Evolutionary conservation across 2,329 filamentous ascomycete species (phyloP), one percentile per base, ranked within the genome.

Genomic region (Diaporthe nobilis): DNA sequence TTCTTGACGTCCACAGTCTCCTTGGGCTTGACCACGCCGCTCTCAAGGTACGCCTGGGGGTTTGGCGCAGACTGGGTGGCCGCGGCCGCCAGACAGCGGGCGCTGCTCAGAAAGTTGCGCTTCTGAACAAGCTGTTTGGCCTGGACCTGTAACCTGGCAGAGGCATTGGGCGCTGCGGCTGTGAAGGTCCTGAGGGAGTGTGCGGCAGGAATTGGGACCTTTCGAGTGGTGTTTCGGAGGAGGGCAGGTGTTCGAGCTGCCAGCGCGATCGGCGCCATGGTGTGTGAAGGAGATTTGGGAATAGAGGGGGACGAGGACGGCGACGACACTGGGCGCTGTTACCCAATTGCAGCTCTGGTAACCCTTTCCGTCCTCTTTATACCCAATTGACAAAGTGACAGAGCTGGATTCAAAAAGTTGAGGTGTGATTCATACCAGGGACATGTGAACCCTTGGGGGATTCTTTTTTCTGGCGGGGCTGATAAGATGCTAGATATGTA

Each of bases 1-100:
- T 98, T 98, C 89, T 98, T 98, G 79, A 98, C 95, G 83, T 98
- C 92, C 70, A 98, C 93, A 73, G 94, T 87, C 81, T 96, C 90
- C 81, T 90, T 90, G 75, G 93, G 93, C 85, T 95, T 94, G 83
- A 98, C 93, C 76, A 92, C 94, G 80, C 95, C 96, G 86, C 95
- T 98, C 83, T 95, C 92, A 80, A 98, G 88, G 85, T 98, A 98
- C 77, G 96, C 94, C 86, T 96, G 92, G 72, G 95, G 91, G 82
- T 94, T 94, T 74, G 95, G 95, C 71, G 94, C 93, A 79, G 92
- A 88, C 85, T 97, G 91, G 65, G 89, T 86, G 78, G 87, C 85
- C 53, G 82, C 83, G 61, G 84, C 83, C 80, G 83, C 86, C 51
- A 81, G 80, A 57, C 88, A 85, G 74, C 85, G 80, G 72, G 88